These are phyloP conservation scores for Penicillium sp. DNA, from an alignment of 2,329 filamentous ascomycete genomes.

Conservation along the genomic window DNA sequence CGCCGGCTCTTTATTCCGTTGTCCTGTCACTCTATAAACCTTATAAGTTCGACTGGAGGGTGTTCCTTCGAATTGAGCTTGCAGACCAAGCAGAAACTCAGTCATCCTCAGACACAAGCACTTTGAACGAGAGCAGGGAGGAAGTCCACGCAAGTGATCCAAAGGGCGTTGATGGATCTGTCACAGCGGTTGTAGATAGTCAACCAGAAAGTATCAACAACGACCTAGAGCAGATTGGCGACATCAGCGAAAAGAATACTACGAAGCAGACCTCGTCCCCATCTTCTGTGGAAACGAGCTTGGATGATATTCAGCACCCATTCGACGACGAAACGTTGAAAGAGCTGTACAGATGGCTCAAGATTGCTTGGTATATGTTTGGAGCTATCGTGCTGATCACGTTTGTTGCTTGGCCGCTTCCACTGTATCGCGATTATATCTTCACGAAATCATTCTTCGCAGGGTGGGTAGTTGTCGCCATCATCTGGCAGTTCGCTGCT, in stretches of 20 bases:
- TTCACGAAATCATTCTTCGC: slow-evolving; percentile 51
- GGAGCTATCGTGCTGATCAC: slow-evolving; percentile 48
- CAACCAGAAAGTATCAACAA: neutral
- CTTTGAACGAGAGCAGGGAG: slow-evolving; percentile 12
- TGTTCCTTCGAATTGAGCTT: slow-evolving; percentile 51
- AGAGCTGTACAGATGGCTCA: slow-evolving; percentile 40
- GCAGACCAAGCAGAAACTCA: slow-evolving; percentile 40
- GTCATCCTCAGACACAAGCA: slow-evolving; percentile 10
- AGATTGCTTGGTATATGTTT: slow-evolving; percentile 44
- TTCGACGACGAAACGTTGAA: slow-evolving; percentile 40
- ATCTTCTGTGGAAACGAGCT: slow-evolving; percentile 14
- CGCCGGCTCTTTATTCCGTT: slow-evolving; percentile 49
- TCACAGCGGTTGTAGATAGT: neutral
- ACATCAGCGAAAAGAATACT: neutral
- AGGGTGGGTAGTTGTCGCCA: slow-evolving; percentile 48
- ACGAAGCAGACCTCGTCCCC: neutral
- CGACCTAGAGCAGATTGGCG: slow-evolving; percentile 2
- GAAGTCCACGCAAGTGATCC: neutral
- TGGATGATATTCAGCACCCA: slow-evolving; percentile 48
- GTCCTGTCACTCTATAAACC: slow-evolving; percentile 46
- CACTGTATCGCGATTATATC: slow-evolving; percentile 51
- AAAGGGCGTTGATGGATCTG: neutral
- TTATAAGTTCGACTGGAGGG: slow-evolving; percentile 45
- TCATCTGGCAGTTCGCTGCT: slow-evolving; percentile 52
- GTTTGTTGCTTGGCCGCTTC: slow-evolving; percentile 52